Percentiles rank a stretch among this genome's conserved stretches.
phyloP scores from a whole-genome alignment of 805 yeast genomes.

The Cyberlindnera euphorbiiphila region DNA sequence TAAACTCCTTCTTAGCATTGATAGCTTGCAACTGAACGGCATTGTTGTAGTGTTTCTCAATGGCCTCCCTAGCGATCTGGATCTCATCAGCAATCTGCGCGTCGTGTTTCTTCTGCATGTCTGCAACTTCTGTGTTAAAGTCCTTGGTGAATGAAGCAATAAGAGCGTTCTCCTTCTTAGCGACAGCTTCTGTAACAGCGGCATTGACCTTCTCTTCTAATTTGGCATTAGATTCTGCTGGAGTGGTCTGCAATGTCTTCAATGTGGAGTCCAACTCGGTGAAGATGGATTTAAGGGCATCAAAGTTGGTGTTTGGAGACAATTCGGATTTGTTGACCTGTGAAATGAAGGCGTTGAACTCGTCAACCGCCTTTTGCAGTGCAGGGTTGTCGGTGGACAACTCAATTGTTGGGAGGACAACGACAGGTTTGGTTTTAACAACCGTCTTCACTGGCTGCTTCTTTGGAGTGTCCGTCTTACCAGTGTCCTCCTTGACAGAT shows the following conservation, averaged over 20 bases:
- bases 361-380: slow-evolving; percentile 22
- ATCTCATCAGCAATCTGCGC: slow-evolving; percentile 59
- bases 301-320: slow-evolving; percentile 13
- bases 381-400: slow-evolving; percentile 30
- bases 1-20: slow-evolving; percentile 65
- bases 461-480: too few relatives aligned
- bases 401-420: slow-evolving; percentile 27
- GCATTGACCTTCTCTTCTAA: slow-evolving; percentile 22
- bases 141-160: slow-evolving; percentile 57
- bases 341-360: slow-evolving; percentile 24
- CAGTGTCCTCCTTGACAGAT: slow-evolving; percentile 18
- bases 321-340: slow-evolving; percentile 24
- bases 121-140: slow-evolving; percentile 57
- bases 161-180: slow-evolving; percentile 47
- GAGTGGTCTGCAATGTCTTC: slow-evolving; percentile 11
- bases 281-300: slow-evolving; percentile 15
- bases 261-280: slow-evolving; percentile 23
- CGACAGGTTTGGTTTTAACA: slow-evolving; percentile 4
- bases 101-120: slow-evolving; percentile 56
- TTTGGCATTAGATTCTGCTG: slow-evolving; percentile 12
- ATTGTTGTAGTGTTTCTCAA: slow-evolving; percentile 70
- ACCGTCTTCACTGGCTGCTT: slow-evolving; percentile 12
- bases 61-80: slow-evolving; percentile 58
- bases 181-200: slow-evolving; percentile 22
- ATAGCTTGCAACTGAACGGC: slow-evolving; percentile 62